Evolutionary conservation across 2,329 filamentous ascomycete species (phyloP), one percentile per base, ranked within the genome.

Genomic region (Fusarium sp.): DNA sequence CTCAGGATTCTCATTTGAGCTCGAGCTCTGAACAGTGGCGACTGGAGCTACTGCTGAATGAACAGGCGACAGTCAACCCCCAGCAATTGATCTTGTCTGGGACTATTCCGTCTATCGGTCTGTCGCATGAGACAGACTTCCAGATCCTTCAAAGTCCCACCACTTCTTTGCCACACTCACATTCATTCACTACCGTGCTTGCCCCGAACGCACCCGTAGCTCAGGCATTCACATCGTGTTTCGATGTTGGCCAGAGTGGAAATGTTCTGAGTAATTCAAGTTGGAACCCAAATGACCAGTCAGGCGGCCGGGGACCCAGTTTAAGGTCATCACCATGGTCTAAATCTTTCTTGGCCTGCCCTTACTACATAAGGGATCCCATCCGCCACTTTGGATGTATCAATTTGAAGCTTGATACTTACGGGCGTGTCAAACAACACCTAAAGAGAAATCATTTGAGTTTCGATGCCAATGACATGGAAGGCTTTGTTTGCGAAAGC

Each of bases 81-180:
- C 41, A 42, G 41, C 41, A 42, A 42, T 42, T 42, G 41, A 42
- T 42, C 14, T 12, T 42, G 41, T 17, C 14, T 42, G 14, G n/a
- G 6, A 2, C 6, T 2, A n/a, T 24, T 12, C 41, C n/a, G 14
- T 9, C 2, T 42, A 3, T 17, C n/a, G 41, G 9, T 10, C 0
- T n/a, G 9, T 24, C 41, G n/a, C 14, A 12, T 42, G 41, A 42
- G 22, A 42, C 6, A 17, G 9, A 1, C 9, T 11, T 42, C 41
- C 41, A 24, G 6, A 5, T 11, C 9, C 7, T 15, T 17, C 41
- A 42, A 42, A 42, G 5, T 11, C 22, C 41, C 4, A 11, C 6
- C 41, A n/a, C 6, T 24, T 17, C 9, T 17, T 42, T 10, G 14
- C 11, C 41, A 11, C 9, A 17, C 11, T 10, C 41, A 17, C 14